phyloP scores from a whole-genome alignment of 1,139 yeast genomes.

The Saccharomycopsis phalli region DNA sequence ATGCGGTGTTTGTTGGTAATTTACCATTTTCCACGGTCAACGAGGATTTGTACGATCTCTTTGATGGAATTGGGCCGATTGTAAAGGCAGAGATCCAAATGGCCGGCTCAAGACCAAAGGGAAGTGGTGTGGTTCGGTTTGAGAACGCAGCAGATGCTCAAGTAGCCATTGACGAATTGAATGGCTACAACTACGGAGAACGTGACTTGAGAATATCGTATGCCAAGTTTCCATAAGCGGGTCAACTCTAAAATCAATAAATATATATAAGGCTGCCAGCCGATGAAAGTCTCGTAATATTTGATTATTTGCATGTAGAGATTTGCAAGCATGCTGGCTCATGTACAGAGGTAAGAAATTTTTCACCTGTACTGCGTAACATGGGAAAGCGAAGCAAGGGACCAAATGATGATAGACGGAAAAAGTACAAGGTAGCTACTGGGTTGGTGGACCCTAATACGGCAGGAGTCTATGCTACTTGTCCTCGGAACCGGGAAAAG shows the following conservation, averaged over 20 bases:
- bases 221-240: conserved; percentile 32
- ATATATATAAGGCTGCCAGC: no score
- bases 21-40: conserved; percentile 84
- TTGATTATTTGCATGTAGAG: neutral
- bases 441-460: conserved; percentile 71
- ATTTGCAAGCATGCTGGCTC: neutral
- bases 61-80: conserved; percentile 78
- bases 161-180: conserved; percentile 62
- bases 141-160: conserved; percentile 63
- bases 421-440: conserved; percentile 34
- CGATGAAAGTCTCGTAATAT: no score
- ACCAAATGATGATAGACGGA: conserved; percentile 24
- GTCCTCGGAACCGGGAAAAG: conserved; percentile 69
- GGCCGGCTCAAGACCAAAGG: conserved; percentile 59
- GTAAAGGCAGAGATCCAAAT: conserved; percentile 68
- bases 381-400: conserved; percentile 33
- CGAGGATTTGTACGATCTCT: conserved; percentile 76
- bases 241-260: no score
- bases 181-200: conserved; percentile 79
- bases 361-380: no score
- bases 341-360: no score
- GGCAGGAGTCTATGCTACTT: conserved; percentile 78
- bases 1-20: conserved; percentile 63
- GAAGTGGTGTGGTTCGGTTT: conserved; percentile 78
- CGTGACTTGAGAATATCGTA: conserved; percentile 59